These are phyloP conservation scores for Marchantia polymorpha DNA, from an alignment of 225 moss, liverwort and hornwort genomes.

Conservation along the genomic window DNA sequence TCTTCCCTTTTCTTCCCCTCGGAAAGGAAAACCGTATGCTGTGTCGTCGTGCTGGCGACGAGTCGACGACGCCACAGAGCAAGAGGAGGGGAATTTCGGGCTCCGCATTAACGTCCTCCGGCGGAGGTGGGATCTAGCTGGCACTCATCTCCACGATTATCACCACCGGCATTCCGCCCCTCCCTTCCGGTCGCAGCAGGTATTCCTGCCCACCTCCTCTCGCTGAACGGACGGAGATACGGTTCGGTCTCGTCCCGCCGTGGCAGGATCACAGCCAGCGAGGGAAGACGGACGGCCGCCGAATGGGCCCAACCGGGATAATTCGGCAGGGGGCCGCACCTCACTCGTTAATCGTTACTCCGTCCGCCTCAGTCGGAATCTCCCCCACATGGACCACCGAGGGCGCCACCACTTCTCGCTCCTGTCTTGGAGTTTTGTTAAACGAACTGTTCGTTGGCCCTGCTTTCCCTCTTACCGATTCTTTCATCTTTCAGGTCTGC, in stretches of 20 bases:
- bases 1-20: no score
- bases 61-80: no score
- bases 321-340: no score
- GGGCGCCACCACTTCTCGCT: no score
- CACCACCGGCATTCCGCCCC: not conserved
- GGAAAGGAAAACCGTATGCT: not conserved
- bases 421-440: no score
- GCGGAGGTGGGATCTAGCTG: not conserved
- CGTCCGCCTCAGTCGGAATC: no score
- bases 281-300: not conserved
- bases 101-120: not conserved
- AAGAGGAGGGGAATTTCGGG: not conserved
- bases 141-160: not conserved
- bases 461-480: no score
- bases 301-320: not conserved
- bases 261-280: not conserved
- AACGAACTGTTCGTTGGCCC: no score
- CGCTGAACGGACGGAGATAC: not conserved
- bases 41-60: constrained; percentile 3
- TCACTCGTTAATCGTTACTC: no score
- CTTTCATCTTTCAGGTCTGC: no score
- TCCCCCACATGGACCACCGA: no score
- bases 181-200: not conserved
- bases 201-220: not conserved
- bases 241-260: not conserved